Base-by-base conservation (phyloP, 345 rosid species). In the Iberis pinnata region DNA sequence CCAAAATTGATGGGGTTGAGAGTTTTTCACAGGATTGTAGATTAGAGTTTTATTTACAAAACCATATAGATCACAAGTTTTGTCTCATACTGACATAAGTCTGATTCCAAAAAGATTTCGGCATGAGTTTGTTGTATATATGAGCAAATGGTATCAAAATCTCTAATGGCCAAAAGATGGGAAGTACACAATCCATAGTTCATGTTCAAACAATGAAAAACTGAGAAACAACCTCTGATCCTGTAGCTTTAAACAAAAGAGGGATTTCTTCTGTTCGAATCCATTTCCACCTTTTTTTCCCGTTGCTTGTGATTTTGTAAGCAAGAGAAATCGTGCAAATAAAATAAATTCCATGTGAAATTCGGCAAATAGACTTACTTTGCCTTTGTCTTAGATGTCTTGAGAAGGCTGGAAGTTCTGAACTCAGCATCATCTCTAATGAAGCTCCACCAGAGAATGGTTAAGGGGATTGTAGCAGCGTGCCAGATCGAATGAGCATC, bases 401-500 rank as follows among this genome's bases (percentile, higher is more conserved):
- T 64, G 61, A 78, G 70, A 35, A 72, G 63, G 56, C 19, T 43
- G 32, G 67, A 43, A 12, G 89, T 76, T 46, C 72, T 66, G 42
- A 81, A 67, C 64, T 62, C 79, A 0, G 84, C 78, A 12, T 84
- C 94, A 16, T 82, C 94, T 53, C 75, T 67, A 52, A 78, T 73
- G 71, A 84, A 84, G 69, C 88, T 81, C 94, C 94, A 84, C 86
- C 86, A 84, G 35, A 79, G 58, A 54, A 64, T 67, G 45, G 94
- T 69, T 3, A 84, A 69, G 9, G 86, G 88, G 32, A 84, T 41
- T 8, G 86, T 76, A 1, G 73, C 61, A 0, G 84, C 83, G 32
- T 81, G 94, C 94, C 94, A 81, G 22, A 84, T 60, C 5, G 94
- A 79, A 38, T 81, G 94, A 16, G 89, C 79, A 73, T 84, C 94